These are phyloP conservation scores for Aspergillus funiculosus DNA, from an alignment of 495 filamentous ascomycete genomes.

Conservation along the genomic window DNA sequence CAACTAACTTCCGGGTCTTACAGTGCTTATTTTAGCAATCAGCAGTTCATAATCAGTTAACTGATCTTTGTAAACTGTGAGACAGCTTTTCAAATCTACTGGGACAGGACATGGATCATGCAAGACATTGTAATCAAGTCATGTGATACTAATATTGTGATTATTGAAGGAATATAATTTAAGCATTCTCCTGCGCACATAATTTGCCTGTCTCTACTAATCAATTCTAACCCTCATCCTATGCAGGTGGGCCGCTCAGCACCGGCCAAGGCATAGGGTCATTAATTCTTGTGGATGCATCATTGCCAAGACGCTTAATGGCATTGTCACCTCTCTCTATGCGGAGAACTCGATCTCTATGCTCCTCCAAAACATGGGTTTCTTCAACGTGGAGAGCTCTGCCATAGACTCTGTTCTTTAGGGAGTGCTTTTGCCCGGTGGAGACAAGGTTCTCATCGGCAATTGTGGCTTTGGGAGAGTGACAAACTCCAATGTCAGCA, in stretches of 20 bases:
- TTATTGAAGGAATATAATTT: conserved; percentile 15
- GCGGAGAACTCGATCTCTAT: conserved; percentile 22
- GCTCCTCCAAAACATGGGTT: conserved; percentile 18
- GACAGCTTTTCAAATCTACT: conserved; percentile 47
- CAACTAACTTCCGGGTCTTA: too few species aligned
- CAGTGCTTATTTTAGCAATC: conserved; percentile 44
- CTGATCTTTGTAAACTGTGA: conserved; percentile 45
- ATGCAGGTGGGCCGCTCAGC: conserved; percentile 18
- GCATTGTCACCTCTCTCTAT: conserved; percentile 47
- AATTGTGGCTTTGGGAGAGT: conserved; percentile 39
- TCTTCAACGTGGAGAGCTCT: conserved; percentile 14
- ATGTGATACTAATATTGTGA: conserved; percentile 25
- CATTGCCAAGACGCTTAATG: conserved; percentile 56
- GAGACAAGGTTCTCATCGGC: conserved; percentile 41
- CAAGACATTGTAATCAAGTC: conserved; percentile 27
- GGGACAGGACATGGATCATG: conserved; percentile 54
- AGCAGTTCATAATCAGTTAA: conserved; percentile 50
- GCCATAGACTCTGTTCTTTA: conserved; percentile 3
- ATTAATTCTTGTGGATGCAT: conserved; percentile 62
- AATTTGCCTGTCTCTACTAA: too few species aligned
- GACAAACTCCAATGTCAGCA: not conserved
- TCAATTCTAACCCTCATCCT: too few species aligned
- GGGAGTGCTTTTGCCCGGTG: conserved; percentile 15
- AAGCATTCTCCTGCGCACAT: too few species aligned
- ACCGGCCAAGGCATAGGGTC: conserved; percentile 54